Conservation (phyloP, 129 eudicot genomes). For the Tagetes patula region DNA sequence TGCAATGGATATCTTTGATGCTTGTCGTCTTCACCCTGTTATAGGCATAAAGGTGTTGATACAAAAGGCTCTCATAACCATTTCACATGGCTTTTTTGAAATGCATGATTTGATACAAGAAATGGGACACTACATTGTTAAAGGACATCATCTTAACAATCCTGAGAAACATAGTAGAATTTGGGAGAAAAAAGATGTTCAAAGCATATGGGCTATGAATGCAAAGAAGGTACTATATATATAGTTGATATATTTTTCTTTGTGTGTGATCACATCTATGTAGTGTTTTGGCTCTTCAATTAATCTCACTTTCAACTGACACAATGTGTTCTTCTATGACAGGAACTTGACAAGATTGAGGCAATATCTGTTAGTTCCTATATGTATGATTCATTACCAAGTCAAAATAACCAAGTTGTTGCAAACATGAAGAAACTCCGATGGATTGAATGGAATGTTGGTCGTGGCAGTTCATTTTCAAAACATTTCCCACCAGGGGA, state of each 20-base stretch:
- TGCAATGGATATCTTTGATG: slow-evolving; percentile 20
- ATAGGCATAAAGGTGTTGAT: slow-evolving; percentile 26
- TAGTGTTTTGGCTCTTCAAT: no score
- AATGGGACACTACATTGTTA: slow-evolving; percentile 19
- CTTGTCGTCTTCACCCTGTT: slow-evolving; percentile 19
- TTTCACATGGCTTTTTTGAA: not conserved
- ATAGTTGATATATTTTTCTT: not conserved
- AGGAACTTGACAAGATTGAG: not conserved
- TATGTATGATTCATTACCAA: not conserved
- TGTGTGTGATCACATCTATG: not conserved
- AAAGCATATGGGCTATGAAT: not conserved
- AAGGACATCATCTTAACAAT: slow-evolving; percentile 4
- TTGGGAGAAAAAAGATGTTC: slow-evolving; percentile 4
- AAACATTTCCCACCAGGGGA: not conserved
- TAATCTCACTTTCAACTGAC: not conserved
- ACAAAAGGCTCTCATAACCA: slow-evolving; percentile 14
- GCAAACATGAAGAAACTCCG: slow-evolving; percentile 2
- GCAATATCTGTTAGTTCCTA: not conserved
- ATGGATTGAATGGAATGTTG: not conserved
- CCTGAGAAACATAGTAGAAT: slow-evolving; percentile 13
- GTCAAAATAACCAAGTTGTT: slow-evolving; percentile 3
- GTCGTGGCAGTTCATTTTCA: not conserved
- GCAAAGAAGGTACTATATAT: not conserved
- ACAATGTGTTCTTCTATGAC: not conserved
- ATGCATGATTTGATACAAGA: slow-evolving; percentile 22